These are phyloP conservation scores for Penicillium olsonii DNA, from an alignment of 2,329 filamentous ascomycete species.

Conservation along the genomic window DNA sequence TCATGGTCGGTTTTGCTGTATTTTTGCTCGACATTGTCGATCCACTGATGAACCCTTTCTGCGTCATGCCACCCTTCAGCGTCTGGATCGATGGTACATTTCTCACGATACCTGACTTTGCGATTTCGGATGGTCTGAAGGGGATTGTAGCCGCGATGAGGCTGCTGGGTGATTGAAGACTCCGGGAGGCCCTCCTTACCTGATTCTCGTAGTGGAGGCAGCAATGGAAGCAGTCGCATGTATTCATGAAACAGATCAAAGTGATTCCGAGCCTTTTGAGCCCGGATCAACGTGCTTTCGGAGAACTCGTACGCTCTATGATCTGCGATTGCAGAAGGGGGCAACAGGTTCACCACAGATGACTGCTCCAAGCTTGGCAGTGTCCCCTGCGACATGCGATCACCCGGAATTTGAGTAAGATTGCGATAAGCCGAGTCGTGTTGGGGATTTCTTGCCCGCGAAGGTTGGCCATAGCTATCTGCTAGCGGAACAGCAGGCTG, in stretches of 20 bases:
- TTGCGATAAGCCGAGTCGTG: slow-evolving; percentile 19
- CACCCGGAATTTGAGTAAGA: slow-evolving; percentile 27
- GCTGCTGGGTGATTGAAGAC: slow-evolving; percentile 30
- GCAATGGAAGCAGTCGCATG: slow-evolving; percentile 71
- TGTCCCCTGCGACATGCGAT: slow-evolving; percentile 20
- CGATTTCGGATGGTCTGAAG: slow-evolving; percentile 90
- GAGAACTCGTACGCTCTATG: slow-evolving; percentile 61
- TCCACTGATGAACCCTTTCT: slow-evolving; percentile 71
- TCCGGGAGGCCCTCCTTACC: slow-evolving; percentile 12
- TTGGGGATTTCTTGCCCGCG: slow-evolving; percentile 16
- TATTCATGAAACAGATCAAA: slow-evolving; percentile 87
- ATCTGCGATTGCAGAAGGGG: slow-evolving; percentile 31
- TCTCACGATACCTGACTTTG: slow-evolving; percentile 77
- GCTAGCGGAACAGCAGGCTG: slow-evolving; percentile 22
- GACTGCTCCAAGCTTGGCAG: slow-evolving; percentile 16
- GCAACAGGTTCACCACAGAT: slow-evolving; percentile 31
- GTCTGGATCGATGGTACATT: slow-evolving; percentile 71
- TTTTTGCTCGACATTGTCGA: slow-evolving; percentile 65
- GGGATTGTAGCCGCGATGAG: slow-evolving; percentile 78
- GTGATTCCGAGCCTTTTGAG: slow-evolving; percentile 79
- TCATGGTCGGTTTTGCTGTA: slow-evolving; percentile 47
- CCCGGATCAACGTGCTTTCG: slow-evolving; percentile 74
- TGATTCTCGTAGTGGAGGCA: slow-evolving; percentile 66
- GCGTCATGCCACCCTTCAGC: slow-evolving; percentile 76
- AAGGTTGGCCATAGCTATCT: slow-evolving; percentile 22